These are phyloP conservation scores for Pseudevernia furfuracea DNA, from an alignment of 495 filamentous ascomycete genomes.

Conservation along the genomic window DNA sequence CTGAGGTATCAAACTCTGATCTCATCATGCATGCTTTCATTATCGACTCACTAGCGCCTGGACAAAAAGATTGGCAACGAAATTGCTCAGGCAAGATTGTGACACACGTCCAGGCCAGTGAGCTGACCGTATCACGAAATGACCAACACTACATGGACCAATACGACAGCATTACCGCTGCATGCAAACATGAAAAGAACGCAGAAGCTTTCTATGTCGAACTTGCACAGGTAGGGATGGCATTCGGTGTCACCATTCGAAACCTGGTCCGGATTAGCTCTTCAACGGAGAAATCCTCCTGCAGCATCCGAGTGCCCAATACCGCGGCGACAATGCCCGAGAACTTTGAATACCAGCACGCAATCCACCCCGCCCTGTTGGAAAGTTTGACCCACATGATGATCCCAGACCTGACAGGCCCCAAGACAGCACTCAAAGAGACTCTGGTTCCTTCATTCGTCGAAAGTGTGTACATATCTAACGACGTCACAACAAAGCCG, in stretches of 20 bases:
- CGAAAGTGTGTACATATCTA: constrained; percentile 7
- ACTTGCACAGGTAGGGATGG: background rate
- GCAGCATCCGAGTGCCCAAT: background rate
- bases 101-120: background rate
- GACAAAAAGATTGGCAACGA: background rate
- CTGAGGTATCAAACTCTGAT: background rate
- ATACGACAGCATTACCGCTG: background rate
- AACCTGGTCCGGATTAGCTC: background rate
- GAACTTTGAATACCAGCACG: constrained; percentile 2
- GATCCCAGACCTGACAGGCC: background rate
- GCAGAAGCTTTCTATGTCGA: background rate
- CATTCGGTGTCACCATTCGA: background rate
- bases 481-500: background rate
- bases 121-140: background rate
- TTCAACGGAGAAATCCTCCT: background rate
- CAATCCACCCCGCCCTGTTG: background rate
- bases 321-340: constrained; percentile 1
- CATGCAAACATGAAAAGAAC: background rate
- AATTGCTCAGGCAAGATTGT: constrained; percentile 4
- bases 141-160: background rate
- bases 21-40: background rate
- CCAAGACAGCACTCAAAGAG: constrained; percentile 1
- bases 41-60: constrained; percentile 1
- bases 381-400: background rate
- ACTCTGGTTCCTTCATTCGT: constrained; percentile 1